Percentiles rank a stretch among this genome's conserved stretches.
phyloP scores from a whole-genome alignment of 2,329 filamentous ascomycete genomes.

The Tolypocladium inflatum region DNA sequence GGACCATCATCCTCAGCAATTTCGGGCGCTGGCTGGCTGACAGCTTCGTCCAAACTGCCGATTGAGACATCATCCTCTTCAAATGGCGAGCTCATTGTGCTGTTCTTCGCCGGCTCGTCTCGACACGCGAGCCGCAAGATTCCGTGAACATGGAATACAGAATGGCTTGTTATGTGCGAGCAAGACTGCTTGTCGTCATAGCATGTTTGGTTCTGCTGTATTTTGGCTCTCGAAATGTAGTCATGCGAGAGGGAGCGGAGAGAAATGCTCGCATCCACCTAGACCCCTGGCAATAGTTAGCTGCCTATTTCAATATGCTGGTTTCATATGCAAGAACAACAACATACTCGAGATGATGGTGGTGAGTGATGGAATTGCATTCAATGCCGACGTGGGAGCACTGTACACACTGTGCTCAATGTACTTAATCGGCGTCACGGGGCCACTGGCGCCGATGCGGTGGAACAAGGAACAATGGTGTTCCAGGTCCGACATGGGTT shows the following conservation, averaged over 20 bases:
- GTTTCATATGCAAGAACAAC: not conserved
- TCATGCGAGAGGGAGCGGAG: not conserved
- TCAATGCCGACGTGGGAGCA: not conserved
- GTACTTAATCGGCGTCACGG: not conserved
- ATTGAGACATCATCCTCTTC: not conserved
- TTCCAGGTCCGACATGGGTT: not conserved
- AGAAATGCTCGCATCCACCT: not conserved
- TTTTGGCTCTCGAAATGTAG: not conserved
- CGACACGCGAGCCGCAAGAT: not conserved
- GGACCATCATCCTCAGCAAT: constrained; percentile 1
- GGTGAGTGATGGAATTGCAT: not conserved
- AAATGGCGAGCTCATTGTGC: not conserved
- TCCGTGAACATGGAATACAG: not conserved
- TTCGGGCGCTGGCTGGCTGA: not conserved
- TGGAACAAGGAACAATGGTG: not conserved
- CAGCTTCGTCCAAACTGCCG: constrained; percentile 1
- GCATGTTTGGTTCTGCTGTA: not conserved
- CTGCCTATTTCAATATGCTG: not conserved
- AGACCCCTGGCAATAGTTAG: not conserved
- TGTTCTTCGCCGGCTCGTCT: not conserved
- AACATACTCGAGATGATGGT: not conserved
- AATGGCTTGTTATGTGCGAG: not conserved
- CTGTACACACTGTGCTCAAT: not conserved
- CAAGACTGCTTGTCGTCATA: not conserved
- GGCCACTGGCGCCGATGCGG: not conserved